Percentiles rank a stretch among this genome's conserved stretches.
Evolutionary conservation across 2,329 filamentous ascomycete genomes (phyloP).

Genomic region (Didymosphaeria variabile): DNA sequence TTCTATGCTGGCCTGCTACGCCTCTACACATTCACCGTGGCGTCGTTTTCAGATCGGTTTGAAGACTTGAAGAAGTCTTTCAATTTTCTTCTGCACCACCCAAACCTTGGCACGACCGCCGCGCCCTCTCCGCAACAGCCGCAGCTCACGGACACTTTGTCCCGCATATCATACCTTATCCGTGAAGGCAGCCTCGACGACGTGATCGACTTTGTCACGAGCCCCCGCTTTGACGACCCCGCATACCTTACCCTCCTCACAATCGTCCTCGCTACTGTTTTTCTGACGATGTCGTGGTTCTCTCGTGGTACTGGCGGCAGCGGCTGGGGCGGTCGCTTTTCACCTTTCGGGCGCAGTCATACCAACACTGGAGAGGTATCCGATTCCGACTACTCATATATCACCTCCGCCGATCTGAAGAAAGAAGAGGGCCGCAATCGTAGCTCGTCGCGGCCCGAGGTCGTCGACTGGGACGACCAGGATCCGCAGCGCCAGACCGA

Average conservation of each 20-base stretch:
- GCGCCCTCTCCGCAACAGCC: conserved; percentile 20
- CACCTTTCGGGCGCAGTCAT: conserved; percentile 57
- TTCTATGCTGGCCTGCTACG: conserved; percentile 8
- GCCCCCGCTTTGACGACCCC: conserved; percentile 45
- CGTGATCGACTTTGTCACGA: conserved; percentile 36
- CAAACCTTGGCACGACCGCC: conserved; percentile 36
- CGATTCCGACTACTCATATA: conserved; percentile 82
- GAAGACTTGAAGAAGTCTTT: conserved; percentile 50
- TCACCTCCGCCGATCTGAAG: conserved; percentile 77
- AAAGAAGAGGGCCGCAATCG: conserved; percentile 40
- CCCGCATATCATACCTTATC: conserved; percentile 29
- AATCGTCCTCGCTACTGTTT: conserved; percentile 50
- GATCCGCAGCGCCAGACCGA: conserved; percentile 68
- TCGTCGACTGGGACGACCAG: conserved; percentile 51
- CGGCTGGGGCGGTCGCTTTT: conserved; percentile 56
- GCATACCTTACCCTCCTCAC: conserved; percentile 43
- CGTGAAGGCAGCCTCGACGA: conserved; percentile 31
- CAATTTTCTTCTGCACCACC: conserved; percentile 44
- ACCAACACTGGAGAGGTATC: conserved; percentile 66
- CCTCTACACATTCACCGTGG: conserved; percentile 41
- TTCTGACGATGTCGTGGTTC: conserved; percentile 58
- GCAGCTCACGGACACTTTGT: conserved; percentile 31
- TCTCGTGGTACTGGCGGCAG: conserved; percentile 52
- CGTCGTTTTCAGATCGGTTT: conserved; percentile 43
- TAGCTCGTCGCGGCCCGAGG: conserved; percentile 43